These are phyloP conservation scores for Neofusicoccum ribis DNA, from an alignment of 2,329 filamentous ascomycete genomes.

Conservation along the genomic window DNA sequence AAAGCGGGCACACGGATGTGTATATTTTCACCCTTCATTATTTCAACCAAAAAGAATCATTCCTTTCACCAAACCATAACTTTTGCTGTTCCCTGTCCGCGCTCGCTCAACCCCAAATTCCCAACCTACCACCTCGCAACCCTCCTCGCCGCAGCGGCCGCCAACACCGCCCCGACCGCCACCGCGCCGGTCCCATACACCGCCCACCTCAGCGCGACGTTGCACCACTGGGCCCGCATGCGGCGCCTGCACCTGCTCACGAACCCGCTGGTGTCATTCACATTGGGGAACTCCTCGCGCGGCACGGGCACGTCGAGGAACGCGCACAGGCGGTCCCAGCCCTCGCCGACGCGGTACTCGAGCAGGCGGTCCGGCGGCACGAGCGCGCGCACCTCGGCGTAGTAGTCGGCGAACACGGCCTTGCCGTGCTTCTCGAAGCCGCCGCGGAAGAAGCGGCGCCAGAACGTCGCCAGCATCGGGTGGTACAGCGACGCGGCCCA, in stretches of 20 bases:
- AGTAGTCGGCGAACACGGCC: slow-evolving; percentile 21
- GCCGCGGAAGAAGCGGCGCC: neutral
- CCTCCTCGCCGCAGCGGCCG: neutral
- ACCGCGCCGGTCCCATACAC: slow-evolving; percentile 52
- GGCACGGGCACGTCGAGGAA: slow-evolving; percentile 30
- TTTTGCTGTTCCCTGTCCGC: no score
- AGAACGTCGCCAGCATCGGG: slow-evolving; percentile 36
- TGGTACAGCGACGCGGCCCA: slow-evolving; percentile 44
- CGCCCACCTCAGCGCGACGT: slow-evolving; percentile 53
- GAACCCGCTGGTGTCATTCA: slow-evolving; percentile 46
- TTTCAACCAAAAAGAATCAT: no score
- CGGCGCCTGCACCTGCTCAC: slow-evolving; percentile 54
- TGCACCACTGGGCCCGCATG: slow-evolving; percentile 58
- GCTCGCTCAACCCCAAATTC: neutral
- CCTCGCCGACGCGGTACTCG: slow-evolving; percentile 26
- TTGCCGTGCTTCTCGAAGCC: slow-evolving; percentile 7
- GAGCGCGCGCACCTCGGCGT: slow-evolving; percentile 22
- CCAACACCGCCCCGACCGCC: slow-evolving; percentile 10
- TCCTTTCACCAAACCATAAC: no score
- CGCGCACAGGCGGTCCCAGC: slow-evolving; percentile 33
- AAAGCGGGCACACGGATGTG: no score
- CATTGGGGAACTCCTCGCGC: slow-evolving; percentile 25
- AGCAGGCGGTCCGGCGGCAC: slow-evolving; percentile 29
- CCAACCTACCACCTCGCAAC: neutral
- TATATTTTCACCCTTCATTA: no score